Evolutionary conservation across 2,329 filamentous ascomycete species (phyloP), one percentile per base, ranked within the genome.

Genomic region (Penicillium concentricum): DNA sequence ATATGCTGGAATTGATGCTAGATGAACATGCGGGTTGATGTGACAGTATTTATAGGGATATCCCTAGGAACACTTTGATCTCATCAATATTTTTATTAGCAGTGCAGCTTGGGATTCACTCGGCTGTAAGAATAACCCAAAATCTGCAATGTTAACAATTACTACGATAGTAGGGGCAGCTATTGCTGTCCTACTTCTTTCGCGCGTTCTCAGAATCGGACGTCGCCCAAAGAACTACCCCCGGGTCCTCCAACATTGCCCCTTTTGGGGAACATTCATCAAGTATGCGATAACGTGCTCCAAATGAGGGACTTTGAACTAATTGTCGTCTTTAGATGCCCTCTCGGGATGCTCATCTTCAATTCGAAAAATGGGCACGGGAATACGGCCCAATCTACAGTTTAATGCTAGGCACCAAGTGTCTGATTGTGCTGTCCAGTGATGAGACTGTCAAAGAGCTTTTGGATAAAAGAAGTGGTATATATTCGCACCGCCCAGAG

Each of bases 361-460:
- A 82, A 51, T 82, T 82, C 51, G 67, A 79, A 37, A 78, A 80
- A 64, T 84, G 82, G 82, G 79, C 81, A 0, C 61, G 77, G 6
- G 72, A 82, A 62, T 84, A 84, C 45, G 78, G 81, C 0, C 79
- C 81, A 0, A 65, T 84, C 0, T 84, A 81, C 63, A 80, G 76
- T 0, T 69, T 84, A 2, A 80, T 82, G 1, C 69, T 83, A 0
- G 82, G 82, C 0, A 78, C 78, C 0, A 75, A 78, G 39, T 69
- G 73, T 6, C 67, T 82, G 61, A 70, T 84, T 16, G 77, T 84
- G 0, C 66, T 84, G 0, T 78, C 74, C 0, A 76, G 74, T 0
- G 75, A 78, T 28, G 58, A 73, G 50, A 76, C 74, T 0, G 74
- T 84, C 32, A 82, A 80, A 49, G 81, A 84, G 7, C 63, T 84